Conservation (phyloP, 164 flowering plant genomes). For the Stephania cephalantha region DNA sequence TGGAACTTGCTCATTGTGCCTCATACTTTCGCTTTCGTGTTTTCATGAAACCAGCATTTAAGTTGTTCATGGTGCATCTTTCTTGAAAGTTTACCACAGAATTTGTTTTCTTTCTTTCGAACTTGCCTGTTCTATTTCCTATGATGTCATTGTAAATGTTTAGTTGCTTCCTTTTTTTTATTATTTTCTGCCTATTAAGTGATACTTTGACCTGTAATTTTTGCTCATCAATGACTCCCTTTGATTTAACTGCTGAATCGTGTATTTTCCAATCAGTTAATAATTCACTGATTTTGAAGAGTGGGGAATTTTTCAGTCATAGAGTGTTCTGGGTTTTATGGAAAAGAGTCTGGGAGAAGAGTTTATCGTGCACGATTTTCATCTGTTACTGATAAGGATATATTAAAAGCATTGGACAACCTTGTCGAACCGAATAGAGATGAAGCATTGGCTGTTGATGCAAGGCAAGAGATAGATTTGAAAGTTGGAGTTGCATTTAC, state of each 20-base stretch:
- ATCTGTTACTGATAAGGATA: conserved; percentile 85
- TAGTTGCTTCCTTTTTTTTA: neutral
- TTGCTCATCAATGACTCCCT: too few species aligned
- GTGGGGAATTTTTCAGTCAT: conserved; percentile 50
- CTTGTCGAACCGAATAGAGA: conserved; percentile 77
- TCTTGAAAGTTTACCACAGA: too few species aligned
- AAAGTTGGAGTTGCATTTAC: conserved; percentile 99
- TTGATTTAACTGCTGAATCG: neutral
- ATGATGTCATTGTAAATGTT: neutral
- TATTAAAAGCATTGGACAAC: conserved; percentile 68
- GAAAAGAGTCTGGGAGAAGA: conserved; percentile 39
- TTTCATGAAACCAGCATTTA: too few species aligned
- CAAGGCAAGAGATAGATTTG: conserved; percentile 97
- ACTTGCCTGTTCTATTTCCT: too few species aligned
- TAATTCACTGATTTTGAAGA: neutral
- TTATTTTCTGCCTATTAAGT: too few species aligned
- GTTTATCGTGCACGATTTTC: conserved; percentile 93
- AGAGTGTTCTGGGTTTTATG: conserved; percentile 66
- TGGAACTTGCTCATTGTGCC: too few species aligned
- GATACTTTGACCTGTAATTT: too few species aligned
- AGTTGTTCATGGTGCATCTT: too few species aligned
- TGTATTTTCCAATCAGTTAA: neutral
- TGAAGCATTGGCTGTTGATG: conserved; percentile 97
- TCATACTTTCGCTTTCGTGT: too few species aligned
- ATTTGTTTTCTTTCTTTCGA: too few species aligned